Conservation (phyloP, 2,329 filamentous ascomycete genomes). For the Elsinoe australis region DNA sequence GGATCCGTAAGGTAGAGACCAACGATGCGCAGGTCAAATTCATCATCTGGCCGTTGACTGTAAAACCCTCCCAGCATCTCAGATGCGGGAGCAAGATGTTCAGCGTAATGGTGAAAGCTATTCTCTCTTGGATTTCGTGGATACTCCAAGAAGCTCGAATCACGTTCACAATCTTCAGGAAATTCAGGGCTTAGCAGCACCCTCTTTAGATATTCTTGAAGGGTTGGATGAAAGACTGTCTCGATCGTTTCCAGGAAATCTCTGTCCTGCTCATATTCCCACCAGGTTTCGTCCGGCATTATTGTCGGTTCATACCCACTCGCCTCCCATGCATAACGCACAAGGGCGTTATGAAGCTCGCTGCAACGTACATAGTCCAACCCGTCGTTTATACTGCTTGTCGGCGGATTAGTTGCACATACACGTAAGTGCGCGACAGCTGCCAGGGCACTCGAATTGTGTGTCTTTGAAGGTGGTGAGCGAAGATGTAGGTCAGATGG, state of each 20-base stretch:
- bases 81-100: not conserved
- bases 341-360: not conserved
- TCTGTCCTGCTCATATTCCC: not conserved
- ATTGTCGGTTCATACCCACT: not conserved
- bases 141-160: not conserved
- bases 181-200: not conserved
- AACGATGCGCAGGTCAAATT: not conserved
- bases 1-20: not conserved
- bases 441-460: not conserved
- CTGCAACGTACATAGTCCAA: not conserved
- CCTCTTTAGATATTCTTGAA: not conserved
- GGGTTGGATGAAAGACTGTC: not conserved
- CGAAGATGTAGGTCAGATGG: not conserved
- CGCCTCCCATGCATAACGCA: not conserved
- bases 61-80: not conserved
- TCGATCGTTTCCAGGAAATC: not conserved
- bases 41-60: not conserved
- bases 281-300: not conserved
- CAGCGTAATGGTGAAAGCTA: not conserved
- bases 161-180: not conserved
- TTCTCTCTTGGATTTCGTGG: not conserved
- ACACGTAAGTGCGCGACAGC: not conserved
- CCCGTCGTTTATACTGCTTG: not conserved
- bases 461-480: constrained; percentile 4
- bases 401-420: not conserved